Evolutionary conservation across 345 rosid genomes (phyloP), one percentile per base, ranked within the genome.

Genomic region (Mercurialis annua): DNA sequence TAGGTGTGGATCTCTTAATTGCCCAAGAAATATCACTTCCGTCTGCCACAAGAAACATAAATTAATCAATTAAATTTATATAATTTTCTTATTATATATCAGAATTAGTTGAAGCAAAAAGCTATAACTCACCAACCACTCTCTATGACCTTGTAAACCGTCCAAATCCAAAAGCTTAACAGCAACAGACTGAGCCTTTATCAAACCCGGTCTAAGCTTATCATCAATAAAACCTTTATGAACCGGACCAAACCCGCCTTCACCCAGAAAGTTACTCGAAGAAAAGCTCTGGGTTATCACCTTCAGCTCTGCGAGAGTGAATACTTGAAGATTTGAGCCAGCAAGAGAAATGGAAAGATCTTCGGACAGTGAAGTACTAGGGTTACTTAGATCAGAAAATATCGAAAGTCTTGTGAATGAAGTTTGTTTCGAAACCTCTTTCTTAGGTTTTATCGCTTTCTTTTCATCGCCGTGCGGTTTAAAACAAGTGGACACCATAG

Each of bases 201-300:
- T n/a, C 71, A 92, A 80, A 42, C 98, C 92, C 29, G 86, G 91
- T 52, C 90, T 80, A 49, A 92, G 87, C 78, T 86, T 87, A 50
- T 92, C 98, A 61, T 92, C 98, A 8, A 92, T 69, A 74, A 92
- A 92, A 0, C 96, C 98, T 47, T 92, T 92, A 26, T 92, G 90
- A 43, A 92, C 98, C 0, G 84, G 91, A 43, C 98, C 98, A 24
- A 92, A 92, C 69, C 98, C 98, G 31, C 98, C 98, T 76, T 88
- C 95, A 0, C 98, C 98, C 0, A 92, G 69, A 54, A 92, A 88
- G 71, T 85, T 92, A 10, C 81, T 74, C 0, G 91, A 75, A 0
- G 98, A 84, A 60, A 86, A 92, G 81, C 76, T 78, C 66, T 92
- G 95, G 0, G 98, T 92, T 62, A 86, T 83, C 71, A 90, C 68